Conservation (phyloP, 2,329 filamentous ascomycete genomes). For the Ceratocystis cubensis region DNA sequence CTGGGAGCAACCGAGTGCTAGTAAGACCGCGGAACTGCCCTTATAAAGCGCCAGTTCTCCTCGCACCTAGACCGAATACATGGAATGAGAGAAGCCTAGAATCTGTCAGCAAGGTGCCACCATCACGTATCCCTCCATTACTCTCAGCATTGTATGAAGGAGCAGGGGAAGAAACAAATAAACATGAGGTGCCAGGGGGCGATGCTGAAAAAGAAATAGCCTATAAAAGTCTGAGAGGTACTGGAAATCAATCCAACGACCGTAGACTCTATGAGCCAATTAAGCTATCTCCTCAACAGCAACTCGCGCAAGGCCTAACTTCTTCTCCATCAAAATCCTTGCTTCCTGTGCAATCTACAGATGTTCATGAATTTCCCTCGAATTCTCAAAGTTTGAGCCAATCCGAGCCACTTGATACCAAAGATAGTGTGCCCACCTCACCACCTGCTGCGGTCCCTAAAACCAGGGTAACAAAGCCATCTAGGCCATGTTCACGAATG, state of each 20-base stretch:
- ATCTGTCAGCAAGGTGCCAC: too few species aligned
- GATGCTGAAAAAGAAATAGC: not conserved
- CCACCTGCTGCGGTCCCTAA: not conserved
- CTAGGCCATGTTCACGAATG: not conserved
- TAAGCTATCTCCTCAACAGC: not conserved
- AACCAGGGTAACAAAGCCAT: not conserved
- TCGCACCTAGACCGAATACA: not conserved
- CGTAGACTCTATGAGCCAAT: not conserved
- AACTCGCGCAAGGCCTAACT: not conserved
- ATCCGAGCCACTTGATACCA: not conserved
- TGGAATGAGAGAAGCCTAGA: not conserved
- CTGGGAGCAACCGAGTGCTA: slow-evolving; percentile 10
- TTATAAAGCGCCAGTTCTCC: not conserved
- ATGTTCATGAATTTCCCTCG: not conserved
- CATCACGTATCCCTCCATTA: not conserved
- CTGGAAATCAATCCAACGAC: not conserved
- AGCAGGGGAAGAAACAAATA: not conserved
- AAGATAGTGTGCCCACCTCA: not conserved
- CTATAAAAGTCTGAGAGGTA: not conserved
- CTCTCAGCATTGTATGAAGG: not conserved
- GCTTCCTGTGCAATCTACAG: not conserved
- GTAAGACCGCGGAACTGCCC: not conserved
- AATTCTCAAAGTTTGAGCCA: not conserved
- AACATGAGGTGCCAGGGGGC: not conserved
- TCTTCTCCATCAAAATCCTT: not conserved